Conservation (phyloP, 345 rosid species). For the Cardamine occulta region DNA sequence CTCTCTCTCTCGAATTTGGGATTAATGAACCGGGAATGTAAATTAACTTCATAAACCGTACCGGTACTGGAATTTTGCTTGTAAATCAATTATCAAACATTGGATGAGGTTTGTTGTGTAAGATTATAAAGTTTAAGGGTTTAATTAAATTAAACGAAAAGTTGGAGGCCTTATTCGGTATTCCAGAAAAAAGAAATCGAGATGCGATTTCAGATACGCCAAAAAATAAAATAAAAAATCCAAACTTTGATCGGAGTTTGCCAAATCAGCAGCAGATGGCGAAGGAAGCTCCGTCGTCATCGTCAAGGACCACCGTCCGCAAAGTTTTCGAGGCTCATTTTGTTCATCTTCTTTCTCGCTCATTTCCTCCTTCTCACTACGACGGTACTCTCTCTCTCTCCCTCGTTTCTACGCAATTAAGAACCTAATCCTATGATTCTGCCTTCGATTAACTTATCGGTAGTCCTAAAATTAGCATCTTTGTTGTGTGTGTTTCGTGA, state of each 20-base stretch:
- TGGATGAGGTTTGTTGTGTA: neutral
- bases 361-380: neutral
- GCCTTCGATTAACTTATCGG: neutral
- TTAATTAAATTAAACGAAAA: neutral
- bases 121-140: neutral
- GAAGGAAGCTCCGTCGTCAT: neutral
- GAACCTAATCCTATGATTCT: neutral
- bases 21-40: slow-evolving; percentile 15
- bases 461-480: neutral
- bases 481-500: neutral
- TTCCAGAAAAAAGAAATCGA: neutral
- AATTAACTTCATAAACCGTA: slow-evolving; percentile 26
- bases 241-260: slow-evolving; percentile 1
- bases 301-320: neutral
- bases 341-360: neutral
- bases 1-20: slow-evolving; percentile 1
- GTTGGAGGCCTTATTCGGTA: neutral
- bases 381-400: neutral
- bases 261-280: slow-evolving; percentile 3
- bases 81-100: neutral
- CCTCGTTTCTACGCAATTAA: neutral
- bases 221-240: neutral
- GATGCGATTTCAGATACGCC: neutral
- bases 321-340: neutral
- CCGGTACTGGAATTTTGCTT: slow-evolving; percentile 18